Base-by-base conservation (phyloP, 2,329 filamentous ascomycete species). In the Xylariaceae sp. region DNA sequence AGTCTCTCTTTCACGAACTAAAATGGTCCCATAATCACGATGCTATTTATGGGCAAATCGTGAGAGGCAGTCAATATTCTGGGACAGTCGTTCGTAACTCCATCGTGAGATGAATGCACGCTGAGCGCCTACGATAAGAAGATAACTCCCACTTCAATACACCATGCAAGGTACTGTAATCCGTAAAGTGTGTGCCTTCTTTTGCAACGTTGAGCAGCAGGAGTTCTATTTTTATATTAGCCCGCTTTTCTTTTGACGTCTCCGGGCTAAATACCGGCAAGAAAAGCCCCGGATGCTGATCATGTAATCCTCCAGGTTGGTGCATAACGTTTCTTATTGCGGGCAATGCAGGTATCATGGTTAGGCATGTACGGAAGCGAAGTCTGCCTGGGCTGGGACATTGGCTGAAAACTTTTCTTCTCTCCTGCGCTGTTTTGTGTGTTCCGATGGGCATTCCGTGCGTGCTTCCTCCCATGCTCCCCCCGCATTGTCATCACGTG, bases 171-270 rank as follows among this genome's bases (percentile, higher is more conserved):
- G 42, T 45, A 45, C 42, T 45, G 42, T 60, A 63, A 65, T 42
- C 4, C 37, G 37, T 42, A 42, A 42, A 30, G 23, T 13, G 37
- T 50, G 49, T 51, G 23, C 49, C 42, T 42, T 42, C 23, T 5
- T 61, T 65, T 62, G 60, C 60, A 58, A 65, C 47, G 56, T 67
- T 52, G 35, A 59, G 48, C 58, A 62, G 57, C 56, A 39, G 57
- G 50, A 30, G 8, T 69, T 66, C 69, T 71, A 71, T 71, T 71
- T 71, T 70, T 70, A 64, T 67, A 66, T 70, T 71, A 66, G 57
- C 69, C 69, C 68, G 53, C 50, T 44, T 57, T 65, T 57, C 9
- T 34, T 18, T 66, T 64, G 66, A 59, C 18, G 47, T 51, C 42
- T n/a, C 39, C 23, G 18, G 18, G 11, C 11, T 50, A 49, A 51